A percentile compares a stretch with the other conserved stretches of the same genome.
Conservation (phyloP, 1,284 basidiomycete species). For the Stygiomarasmius scandens region DNA sequence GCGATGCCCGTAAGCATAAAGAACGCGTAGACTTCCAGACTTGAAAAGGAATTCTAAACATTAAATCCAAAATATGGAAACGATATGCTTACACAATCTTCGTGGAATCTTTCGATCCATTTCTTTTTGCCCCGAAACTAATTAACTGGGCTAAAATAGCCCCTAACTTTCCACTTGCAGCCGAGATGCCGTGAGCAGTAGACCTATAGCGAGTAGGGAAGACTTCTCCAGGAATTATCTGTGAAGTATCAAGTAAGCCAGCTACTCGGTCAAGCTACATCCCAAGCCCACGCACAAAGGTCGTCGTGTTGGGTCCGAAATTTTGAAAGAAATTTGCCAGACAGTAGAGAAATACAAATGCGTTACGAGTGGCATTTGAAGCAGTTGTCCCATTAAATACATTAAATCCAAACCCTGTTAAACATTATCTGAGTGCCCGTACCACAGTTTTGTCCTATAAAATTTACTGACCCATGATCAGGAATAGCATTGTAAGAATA, state of each 20-base stretch:
- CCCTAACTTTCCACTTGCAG: constrained; percentile 82
- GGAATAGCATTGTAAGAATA: constrained; percentile 66
- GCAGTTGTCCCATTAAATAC: constrained; percentile 60
- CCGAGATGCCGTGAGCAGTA: constrained; percentile 84
- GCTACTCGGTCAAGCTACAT: not conserved
- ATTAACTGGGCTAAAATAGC: constrained; percentile 72
- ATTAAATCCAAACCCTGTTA: constrained; percentile 69
- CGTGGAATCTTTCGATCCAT: too few relatives aligned
- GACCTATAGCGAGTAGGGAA: constrained; percentile 89
- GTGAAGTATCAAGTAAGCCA: constrained; percentile 72
- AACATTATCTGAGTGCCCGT: too few relatives aligned
- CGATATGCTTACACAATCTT: too few relatives aligned
- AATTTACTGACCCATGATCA: constrained; percentile 51
- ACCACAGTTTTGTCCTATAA: too few relatives aligned
- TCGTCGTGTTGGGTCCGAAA: constrained; percentile 47
- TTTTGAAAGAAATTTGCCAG: constrained; percentile 75
- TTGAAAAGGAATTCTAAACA: constrained; percentile 19
- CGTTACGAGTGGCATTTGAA: constrained; percentile 62
- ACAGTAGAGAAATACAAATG: constrained; percentile 80
- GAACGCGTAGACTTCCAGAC: constrained; percentile 69
- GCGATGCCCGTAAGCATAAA: constrained; percentile 83
- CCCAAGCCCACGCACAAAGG: constrained; percentile 34
- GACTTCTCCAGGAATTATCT: constrained; percentile 79
- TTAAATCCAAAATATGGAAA: too few relatives aligned
- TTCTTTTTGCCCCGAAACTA: too few relatives aligned